These are phyloP conservation scores for Arachis monticola DNA, from an alignment of 331 rosid species.

Conservation along the genomic window DNA sequence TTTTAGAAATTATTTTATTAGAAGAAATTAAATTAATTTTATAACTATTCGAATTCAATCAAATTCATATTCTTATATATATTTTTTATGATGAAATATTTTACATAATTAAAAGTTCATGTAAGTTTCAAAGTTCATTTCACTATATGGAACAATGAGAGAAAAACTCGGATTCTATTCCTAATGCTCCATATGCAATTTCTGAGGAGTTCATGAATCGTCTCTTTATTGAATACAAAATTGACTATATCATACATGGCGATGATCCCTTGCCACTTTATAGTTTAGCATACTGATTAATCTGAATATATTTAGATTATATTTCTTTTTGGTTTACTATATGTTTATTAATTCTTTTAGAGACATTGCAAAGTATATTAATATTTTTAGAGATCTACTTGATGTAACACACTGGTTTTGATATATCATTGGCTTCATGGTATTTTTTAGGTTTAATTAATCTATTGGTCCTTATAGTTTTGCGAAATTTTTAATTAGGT, in stretches of 20 bases:
- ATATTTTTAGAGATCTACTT: conserved; percentile 1
- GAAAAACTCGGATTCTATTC: conserved; percentile 20
- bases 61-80: too few species aligned
- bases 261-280: conserved; percentile 73
- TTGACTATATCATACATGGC: conserved; percentile 94
- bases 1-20: too few species aligned
- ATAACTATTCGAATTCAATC: too few species aligned
- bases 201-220: conserved; percentile 86
- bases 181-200: conserved; percentile 94
- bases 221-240: conserved; percentile 90
- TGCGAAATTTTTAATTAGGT: too few species aligned
- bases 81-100: too few species aligned
- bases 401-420: conserved; percentile 11
- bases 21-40: too few species aligned
- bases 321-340: conserved; percentile 9
- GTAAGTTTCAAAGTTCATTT: too few species aligned
- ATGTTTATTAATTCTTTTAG: conserved; percentile 2
- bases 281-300: conserved; percentile 25
- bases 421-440: conserved; percentile 5
- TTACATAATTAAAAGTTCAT: too few species aligned
- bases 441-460: neutral
- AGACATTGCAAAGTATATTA: neutral
- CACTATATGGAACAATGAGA: neutral
- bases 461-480: too few species aligned
- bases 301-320: conserved; percentile 6